Conservation (phyloP, 73 alveolate genomes). For the Blepharisma stoltei region DNA sequence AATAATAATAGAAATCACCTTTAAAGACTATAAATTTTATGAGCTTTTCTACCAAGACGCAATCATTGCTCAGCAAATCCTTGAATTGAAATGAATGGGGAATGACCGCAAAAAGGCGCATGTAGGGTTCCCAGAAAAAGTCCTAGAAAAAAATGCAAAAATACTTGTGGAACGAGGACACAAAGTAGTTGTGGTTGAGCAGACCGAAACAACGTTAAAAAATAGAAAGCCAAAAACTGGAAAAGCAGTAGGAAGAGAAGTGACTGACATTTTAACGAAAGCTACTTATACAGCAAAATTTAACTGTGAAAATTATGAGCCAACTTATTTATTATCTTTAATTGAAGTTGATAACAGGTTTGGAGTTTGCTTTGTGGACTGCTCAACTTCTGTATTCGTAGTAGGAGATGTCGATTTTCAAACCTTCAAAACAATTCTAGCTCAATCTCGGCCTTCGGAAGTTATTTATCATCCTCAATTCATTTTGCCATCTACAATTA, state of each 20-base stretch:
- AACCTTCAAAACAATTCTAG: conserved; percentile 40
- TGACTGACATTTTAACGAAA: conserved; percentile 55
- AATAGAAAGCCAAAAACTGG: conserved; percentile 46
- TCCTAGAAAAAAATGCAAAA: conserved; percentile 45
- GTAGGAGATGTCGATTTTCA: conserved; percentile 51
- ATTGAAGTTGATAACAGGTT: conserved; percentile 40
- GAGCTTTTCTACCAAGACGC: conserved; percentile 81
- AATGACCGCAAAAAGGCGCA: conserved; percentile 45
- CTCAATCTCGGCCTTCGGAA: conserved; percentile 47
- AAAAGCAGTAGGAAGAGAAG: conserved; percentile 55
- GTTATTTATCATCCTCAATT: conserved; percentile 25
- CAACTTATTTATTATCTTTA: conserved; percentile 58
- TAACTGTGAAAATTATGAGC: conserved; percentile 41
- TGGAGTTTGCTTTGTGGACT: conserved; percentile 74
- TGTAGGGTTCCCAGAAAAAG: conserved; percentile 59
- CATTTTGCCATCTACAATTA: not conserved
- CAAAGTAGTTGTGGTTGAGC: conserved; percentile 68
- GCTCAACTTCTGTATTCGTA: conserved; percentile 57
- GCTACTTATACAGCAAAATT: conserved; percentile 54
- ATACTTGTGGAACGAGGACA: conserved; percentile 59
- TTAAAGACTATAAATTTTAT: no score
- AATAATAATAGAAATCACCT: no score
- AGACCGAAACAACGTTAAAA: conserved; percentile 58
- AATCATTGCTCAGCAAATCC: conserved; percentile 49
- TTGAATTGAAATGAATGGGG: conserved; percentile 78